phyloP scores from a whole-genome alignment of 2,329 filamentous ascomycete genomes.

The Fusarium denticulatum region DNA sequence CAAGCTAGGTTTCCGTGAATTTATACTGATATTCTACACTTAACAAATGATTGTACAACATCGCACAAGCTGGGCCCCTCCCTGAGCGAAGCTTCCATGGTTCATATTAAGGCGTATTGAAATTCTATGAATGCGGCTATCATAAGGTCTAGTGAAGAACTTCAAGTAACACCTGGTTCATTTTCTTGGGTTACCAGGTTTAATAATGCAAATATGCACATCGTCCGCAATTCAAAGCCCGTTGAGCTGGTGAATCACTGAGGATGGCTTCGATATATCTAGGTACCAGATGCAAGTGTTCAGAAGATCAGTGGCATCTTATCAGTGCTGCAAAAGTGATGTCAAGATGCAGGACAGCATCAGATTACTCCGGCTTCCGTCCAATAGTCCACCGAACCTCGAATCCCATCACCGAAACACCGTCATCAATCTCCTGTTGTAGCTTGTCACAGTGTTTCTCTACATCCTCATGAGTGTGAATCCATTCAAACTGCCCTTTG shows the following conservation, averaged over 20 bases:
- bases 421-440: not conserved
- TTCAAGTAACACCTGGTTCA: too few relatives aligned
- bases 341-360: not conserved
- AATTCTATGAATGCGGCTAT: fast-evolving
- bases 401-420: not conserved
- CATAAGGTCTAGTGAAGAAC: too few relatives aligned
- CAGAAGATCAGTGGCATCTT: fast-evolving
- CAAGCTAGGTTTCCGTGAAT: not conserved
- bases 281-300: not conserved
- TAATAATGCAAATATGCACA: not conserved
- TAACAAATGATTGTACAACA: not conserved
- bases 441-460: not conserved
- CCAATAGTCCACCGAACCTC: conserved; percentile 12
- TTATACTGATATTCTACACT: not conserved
- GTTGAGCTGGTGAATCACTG: not conserved
- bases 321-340: not conserved
- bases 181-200: not conserved
- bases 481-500: not conserved
- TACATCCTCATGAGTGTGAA: not conserved
- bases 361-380: not conserved
- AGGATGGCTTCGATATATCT: too few relatives aligned
- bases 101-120: fast-evolving
- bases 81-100: fast-evolving
- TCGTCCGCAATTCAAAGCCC: fast-evolving
- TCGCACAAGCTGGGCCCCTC: fast-evolving